phyloP scores from a whole-genome alignment of 1,284 basidiomycete species.

The Rhodotorula mucilaginosa region DNA sequence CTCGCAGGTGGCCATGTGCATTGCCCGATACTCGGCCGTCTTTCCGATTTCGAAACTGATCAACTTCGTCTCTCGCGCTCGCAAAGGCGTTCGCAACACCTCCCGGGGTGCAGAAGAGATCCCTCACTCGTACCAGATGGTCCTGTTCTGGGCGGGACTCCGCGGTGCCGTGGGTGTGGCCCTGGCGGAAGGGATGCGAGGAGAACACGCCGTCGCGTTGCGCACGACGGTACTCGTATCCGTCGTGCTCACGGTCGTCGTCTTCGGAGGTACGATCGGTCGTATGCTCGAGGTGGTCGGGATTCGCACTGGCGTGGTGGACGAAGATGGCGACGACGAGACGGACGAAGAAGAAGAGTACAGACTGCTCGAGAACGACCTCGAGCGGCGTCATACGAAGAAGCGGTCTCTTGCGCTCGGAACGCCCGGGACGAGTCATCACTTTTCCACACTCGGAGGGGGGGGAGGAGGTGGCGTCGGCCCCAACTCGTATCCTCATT shows the following conservation, averaged over 20 bases:
- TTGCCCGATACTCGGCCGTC: constrained; percentile 91
- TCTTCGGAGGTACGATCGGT: constrained; percentile 94
- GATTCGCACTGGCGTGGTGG: constrained; percentile 80
- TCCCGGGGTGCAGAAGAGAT: constrained; percentile 63
- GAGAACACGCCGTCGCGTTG: constrained; percentile 82
- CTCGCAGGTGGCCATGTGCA: constrained; percentile 72
- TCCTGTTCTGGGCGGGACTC: constrained; percentile 98
- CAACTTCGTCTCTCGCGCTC: constrained; percentile 81
- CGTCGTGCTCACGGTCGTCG: constrained; percentile 88
- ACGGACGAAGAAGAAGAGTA: constrained; percentile 57
- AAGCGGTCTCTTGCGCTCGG: not conserved
- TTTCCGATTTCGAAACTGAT: constrained; percentile 95
- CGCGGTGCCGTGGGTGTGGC: constrained; percentile 96
- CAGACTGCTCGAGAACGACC: not conserved
- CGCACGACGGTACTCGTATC: constrained; percentile 92
- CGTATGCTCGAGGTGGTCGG: constrained; percentile 97
- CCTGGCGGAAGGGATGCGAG: constrained; percentile 90
- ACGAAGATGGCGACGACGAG: constrained; percentile 75
- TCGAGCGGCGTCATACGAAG: constrained; percentile 1
- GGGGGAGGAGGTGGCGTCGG: not conserved
- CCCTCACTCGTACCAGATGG: constrained; percentile 77
- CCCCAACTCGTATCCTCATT: not conserved
- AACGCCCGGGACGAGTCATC: not conserved
- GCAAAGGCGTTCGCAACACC: constrained; percentile 58
- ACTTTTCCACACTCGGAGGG: not conserved